These are phyloP conservation scores for Areca catechu DNA, from an alignment of 176 grass and related monocot species.

Conservation along the genomic window DNA sequence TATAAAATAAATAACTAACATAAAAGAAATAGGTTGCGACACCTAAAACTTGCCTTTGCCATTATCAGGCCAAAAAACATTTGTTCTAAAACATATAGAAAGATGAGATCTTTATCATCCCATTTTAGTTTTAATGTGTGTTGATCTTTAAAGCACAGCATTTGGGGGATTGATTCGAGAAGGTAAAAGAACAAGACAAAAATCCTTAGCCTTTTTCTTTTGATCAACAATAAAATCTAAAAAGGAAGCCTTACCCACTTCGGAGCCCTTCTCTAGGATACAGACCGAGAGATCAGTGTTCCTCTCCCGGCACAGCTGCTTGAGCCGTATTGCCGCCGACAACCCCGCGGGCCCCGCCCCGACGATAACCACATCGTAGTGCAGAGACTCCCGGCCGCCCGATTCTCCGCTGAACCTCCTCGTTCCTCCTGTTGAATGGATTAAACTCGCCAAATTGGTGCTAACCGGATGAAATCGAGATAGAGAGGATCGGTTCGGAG, in stretches of 20 bases:
- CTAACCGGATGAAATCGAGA: neutral
- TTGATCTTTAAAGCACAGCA: too few species aligned
- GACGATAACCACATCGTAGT: slow-evolving; percentile 88
- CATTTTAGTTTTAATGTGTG: too few species aligned
- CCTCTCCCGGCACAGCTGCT: slow-evolving; percentile 72
- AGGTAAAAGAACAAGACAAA: too few species aligned
- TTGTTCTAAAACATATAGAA: too few species aligned
- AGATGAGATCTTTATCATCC: too few species aligned
- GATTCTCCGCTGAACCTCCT: slow-evolving; percentile 31
- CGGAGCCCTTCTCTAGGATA: slow-evolving; percentile 81
- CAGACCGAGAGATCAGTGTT: slow-evolving; percentile 85
- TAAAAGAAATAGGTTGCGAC: too few species aligned
- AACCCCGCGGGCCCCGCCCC: slow-evolving; percentile 80
- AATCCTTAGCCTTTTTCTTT: too few species aligned
- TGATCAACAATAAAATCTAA: too few species aligned
- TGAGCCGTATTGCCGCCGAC: slow-evolving; percentile 82
- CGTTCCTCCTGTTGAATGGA: neutral
- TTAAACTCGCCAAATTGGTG: neutral
- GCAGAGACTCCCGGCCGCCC: slow-evolving; percentile 40
- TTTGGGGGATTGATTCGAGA: too few species aligned
- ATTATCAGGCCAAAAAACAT: too few species aligned
- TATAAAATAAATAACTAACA: too few species aligned
- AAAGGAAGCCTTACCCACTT: slow-evolving; percentile 52
- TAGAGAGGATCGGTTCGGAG: neutral
- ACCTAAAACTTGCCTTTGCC: too few species aligned